Evolutionary conservation across 1,284 basidiomycete genomes (phyloP), one percentile per base, ranked within the genome.

Genomic region (Kwoniella shivajii): DNA sequence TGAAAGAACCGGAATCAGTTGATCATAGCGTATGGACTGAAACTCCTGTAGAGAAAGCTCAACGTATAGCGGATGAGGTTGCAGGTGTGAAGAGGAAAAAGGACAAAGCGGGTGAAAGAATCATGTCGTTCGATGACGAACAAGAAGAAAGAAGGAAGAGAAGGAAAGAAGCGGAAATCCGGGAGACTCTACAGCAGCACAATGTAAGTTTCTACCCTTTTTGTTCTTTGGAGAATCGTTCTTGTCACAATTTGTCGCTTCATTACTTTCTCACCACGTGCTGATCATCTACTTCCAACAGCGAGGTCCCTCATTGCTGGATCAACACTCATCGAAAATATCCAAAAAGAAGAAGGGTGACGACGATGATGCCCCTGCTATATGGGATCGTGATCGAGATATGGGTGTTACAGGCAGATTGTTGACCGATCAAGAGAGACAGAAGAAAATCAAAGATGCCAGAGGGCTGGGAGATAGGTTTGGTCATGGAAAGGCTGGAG

Each of bases 321-420:
- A 88, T 1, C 81, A 84, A 61, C 90, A 93, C 69, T 67, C 81
- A 11, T 49, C 63, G 52, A 61, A 78, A 75, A 37, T 56, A 6
- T 41, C 54, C 5, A 44, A 54, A 56, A 60, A 68, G 46, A 70
- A 74, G 47, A 60, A 68, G 26, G 63, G 64, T 7, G 81, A 82
- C 11, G 75, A 85, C 13, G 84, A 85, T 30, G 83, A 82, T 44
- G 78, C 83, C 0, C 77, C 84, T 0, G 86, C 71, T 0, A 89
- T 94, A 39, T 96, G 92, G 92, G 92, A 96, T 66, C 89, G 89
- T 66, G 81, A 84, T 37, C 81, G 90, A 22, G 90, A 93, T 77
- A 93, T 96, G 90, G 84, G 84, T 3, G 70, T 93, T 13, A 86
- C 86, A 4, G 92, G 92, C 5, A 80, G 89, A 49, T 78, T 94